Evolutionary conservation across 2,329 filamentous ascomycete genomes (phyloP).

Genomic region (Curvularia sp.): DNA sequence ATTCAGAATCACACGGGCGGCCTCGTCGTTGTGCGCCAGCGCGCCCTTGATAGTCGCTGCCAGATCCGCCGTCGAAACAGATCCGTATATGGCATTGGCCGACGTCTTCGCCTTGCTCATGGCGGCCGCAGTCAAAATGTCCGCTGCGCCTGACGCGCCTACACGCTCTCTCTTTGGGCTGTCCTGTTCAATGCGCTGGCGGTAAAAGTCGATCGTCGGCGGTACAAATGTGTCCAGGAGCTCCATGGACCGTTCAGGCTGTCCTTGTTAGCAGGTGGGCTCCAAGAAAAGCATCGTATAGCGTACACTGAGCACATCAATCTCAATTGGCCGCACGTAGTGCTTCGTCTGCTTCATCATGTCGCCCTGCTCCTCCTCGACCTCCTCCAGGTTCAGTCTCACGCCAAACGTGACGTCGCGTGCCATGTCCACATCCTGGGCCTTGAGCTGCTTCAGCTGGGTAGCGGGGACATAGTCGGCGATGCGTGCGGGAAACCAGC

Average conservation of each 20-base stretch:
- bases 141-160: conserved; percentile 46
- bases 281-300: background rate
- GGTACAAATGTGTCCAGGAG: conserved; percentile 59
- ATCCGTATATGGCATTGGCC: conserved; percentile 58
- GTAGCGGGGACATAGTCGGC: conserved; percentile 60
- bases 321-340: conserved; percentile 49
- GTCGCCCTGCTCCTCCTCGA: conserved; percentile 33
- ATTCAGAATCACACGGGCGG: conserved; percentile 57
- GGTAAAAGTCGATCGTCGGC: conserved; percentile 56
- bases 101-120: conserved; percentile 39
- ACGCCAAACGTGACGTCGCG: conserved; percentile 57
- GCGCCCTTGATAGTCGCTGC: conserved; percentile 56
- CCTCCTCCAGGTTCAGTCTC: conserved; percentile 39
- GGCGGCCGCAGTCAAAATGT: conserved; percentile 47
- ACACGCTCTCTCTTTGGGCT: conserved; percentile 39
- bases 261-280: conserved; percentile 27
- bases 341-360: conserved; percentile 26
- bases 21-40: conserved; percentile 60
- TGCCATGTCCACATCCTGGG: conserved; percentile 54
- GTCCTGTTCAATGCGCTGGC: conserved; percentile 53
- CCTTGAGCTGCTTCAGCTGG: conserved; percentile 55
- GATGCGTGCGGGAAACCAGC: conserved; percentile 59
- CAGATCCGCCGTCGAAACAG: conserved; percentile 62
- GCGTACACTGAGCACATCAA: conserved; percentile 51
- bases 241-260: conserved; percentile 55